A percentile compares a stretch with the other conserved stretches of the same genome.
phyloP scores from a whole-genome alignment of 2,329 filamentous ascomycete species.

The Alternaria sp. region DNA sequence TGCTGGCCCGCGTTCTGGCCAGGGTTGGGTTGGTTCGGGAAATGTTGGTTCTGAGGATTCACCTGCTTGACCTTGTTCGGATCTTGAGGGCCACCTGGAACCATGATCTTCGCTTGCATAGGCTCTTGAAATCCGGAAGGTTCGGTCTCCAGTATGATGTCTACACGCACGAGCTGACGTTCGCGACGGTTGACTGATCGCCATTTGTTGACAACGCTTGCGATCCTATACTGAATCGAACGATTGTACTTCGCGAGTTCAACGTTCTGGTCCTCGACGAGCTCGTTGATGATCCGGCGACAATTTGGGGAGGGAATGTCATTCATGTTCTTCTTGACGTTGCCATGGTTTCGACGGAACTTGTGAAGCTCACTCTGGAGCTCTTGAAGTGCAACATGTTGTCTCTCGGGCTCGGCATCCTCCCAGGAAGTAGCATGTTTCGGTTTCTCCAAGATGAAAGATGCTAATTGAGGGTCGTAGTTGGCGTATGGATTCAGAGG shows the following conservation, averaged over 20 bases:
- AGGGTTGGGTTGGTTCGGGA: constrained; percentile 7
- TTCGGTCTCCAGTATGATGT: constrained; percentile 42
- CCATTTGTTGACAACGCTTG: constrained; percentile 37
- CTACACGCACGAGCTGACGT: constrained; percentile 32
- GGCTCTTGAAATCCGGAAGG: constrained; percentile 26
- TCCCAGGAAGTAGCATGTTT: constrained; percentile 35
- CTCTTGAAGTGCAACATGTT: constrained; percentile 32
- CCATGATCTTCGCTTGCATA: constrained; percentile 3
- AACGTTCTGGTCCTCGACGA: constrained; percentile 40
- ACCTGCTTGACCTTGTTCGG: constrained; percentile 15
- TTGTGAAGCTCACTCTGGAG: constrained; percentile 33
- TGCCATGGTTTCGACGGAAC: constrained; percentile 27
- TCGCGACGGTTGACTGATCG: constrained; percentile 19
- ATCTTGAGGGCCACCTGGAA: constrained; percentile 7
- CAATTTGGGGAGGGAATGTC: constrained; percentile 38
- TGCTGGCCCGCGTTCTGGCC: constrained; percentile 17
- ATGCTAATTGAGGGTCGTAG: constrained; percentile 32
- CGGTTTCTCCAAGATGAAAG: constrained; percentile 39
- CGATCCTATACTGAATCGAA: constrained; percentile 39
- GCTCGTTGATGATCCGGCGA: constrained; percentile 34
- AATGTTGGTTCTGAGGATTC: constrained; percentile 7
- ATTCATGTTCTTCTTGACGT: constrained; percentile 31
- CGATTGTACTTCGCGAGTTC: constrained; percentile 31
- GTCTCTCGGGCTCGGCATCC: constrained; percentile 32
- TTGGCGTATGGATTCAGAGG: constrained; percentile 13